A percentile compares a stretch with the other conserved stretches of the same genome.
Conservation (phyloP, 106 monocot species). For the Amphibolis antarctica region DNA sequence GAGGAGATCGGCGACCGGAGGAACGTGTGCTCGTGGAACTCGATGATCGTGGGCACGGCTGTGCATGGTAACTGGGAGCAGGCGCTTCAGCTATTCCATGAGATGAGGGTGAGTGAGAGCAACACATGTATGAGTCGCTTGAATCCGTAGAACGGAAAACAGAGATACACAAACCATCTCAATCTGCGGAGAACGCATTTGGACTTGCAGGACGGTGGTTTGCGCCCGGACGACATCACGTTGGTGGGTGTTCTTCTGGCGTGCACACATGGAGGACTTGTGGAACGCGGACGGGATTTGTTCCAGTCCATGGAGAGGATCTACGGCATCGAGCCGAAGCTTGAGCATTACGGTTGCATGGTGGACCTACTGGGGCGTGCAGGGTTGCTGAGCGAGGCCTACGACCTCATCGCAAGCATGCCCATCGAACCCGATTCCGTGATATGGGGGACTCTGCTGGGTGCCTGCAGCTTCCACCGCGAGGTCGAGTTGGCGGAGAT, state of each 20-base stretch:
- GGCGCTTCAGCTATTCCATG: slow-evolving; percentile 39
- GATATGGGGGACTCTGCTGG: slow-evolving; percentile 71
- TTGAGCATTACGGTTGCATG: slow-evolving; percentile 78
- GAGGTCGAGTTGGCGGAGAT: slow-evolving; percentile 46
- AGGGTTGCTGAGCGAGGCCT: slow-evolving; percentile 37
- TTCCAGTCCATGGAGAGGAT: slow-evolving; percentile 41
- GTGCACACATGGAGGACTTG: slow-evolving; percentile 59
- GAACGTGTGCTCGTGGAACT: slow-evolving; percentile 72
- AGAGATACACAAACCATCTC: neutral
- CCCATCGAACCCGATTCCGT: slow-evolving; percentile 61
- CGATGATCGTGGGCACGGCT: slow-evolving; percentile 66
- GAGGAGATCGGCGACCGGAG: slow-evolving; percentile 33
- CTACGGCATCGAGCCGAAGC: slow-evolving; percentile 33
- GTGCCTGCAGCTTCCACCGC: slow-evolving; percentile 68
- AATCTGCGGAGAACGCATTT: neutral
- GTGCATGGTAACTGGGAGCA: slow-evolving; percentile 52
- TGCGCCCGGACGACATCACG: slow-evolving; percentile 53
- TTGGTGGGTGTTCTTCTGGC: slow-evolving; percentile 56
- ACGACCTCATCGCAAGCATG: slow-evolving; percentile 38
- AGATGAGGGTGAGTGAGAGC: slow-evolving; percentile 31
- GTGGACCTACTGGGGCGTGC: slow-evolving; percentile 64
- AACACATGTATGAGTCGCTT: neutral
- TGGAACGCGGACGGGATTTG: slow-evolving; percentile 30
- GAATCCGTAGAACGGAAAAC: neutral
- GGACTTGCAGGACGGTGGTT: slow-evolving; percentile 21